These are phyloP conservation scores for Aspergillus aculeatinus DNA, from an alignment of 2,329 filamentous ascomycete species.

Conservation along the genomic window DNA sequence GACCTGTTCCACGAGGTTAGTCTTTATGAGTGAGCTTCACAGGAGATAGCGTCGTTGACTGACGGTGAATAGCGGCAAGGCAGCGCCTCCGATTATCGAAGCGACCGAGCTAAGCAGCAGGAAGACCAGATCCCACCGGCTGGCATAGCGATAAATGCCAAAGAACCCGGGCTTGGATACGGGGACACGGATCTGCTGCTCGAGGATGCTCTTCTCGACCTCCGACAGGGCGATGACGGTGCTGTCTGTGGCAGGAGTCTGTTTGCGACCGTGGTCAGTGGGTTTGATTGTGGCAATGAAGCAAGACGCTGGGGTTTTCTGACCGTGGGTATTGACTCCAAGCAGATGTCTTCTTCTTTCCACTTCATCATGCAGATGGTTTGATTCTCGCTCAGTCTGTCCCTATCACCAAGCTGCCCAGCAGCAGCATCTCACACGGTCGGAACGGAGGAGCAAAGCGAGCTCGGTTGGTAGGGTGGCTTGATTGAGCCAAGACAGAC, in stretches of 20 bases:
- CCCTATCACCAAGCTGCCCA: not conserved
- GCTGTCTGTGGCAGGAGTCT: constrained; percentile 6
- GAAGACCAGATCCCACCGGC: constrained; percentile 61
- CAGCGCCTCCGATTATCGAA: constrained; percentile 69
- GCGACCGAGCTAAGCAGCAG: constrained; percentile 58
- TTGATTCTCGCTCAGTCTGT: too few relatives aligned
- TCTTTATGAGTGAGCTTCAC: not conserved
- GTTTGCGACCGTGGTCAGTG: not conserved
- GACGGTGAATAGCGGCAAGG: constrained; percentile 73
- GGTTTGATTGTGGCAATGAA: not conserved
- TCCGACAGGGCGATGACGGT: constrained; percentile 31
- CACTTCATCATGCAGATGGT: constrained; percentile 6
- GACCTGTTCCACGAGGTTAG: constrained; percentile 31
- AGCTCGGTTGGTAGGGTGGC: not conserved
- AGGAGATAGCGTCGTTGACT: constrained; percentile 13
- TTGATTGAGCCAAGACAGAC: not conserved
- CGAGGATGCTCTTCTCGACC: constrained; percentile 61
- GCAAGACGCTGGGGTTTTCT: not conserved
- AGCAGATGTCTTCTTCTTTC: constrained; percentile 6
- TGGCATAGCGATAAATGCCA: constrained; percentile 67
- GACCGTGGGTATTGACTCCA: constrained; percentile 1
- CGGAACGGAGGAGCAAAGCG: not conserved
- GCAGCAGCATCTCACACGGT: not conserved
- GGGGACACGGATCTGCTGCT: constrained; percentile 63
- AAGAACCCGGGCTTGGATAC: constrained; percentile 60